phyloP scores from a whole-genome alignment of 176 grass and related monocot species.

The Phragmites australis region DNA sequence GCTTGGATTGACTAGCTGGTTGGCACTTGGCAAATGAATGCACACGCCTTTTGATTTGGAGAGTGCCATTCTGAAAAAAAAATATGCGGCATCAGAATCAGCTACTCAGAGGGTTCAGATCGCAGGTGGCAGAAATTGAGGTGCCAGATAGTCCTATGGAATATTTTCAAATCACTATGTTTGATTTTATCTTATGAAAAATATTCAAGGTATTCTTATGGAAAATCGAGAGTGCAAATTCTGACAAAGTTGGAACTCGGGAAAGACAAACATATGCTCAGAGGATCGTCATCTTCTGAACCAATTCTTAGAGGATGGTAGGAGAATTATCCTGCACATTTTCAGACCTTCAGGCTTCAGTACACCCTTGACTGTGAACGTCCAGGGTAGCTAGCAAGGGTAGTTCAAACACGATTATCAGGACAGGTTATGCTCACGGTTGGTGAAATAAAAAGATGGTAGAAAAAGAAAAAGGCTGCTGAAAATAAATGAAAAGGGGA shows the following conservation, averaged over 20 bases:
- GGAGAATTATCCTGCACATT: not conserved
- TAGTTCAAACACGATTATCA: slow-evolving; percentile 44
- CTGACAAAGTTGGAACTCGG: not conserved
- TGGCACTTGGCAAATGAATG: no score
- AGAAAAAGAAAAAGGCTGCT: not conserved
- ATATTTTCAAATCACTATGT: not conserved
- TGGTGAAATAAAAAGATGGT: slow-evolving; percentile 30
- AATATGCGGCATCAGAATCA: not conserved
- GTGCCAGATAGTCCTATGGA: not conserved
- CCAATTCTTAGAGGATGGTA: not conserved
- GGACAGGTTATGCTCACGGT: slow-evolving; percentile 33
- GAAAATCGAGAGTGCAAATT: not conserved
- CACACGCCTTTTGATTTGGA: not conserved
- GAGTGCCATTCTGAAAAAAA: not conserved
- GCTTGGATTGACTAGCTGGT: not conserved
- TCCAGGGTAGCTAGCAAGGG: not conserved
- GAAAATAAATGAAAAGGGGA: slow-evolving; percentile 11
- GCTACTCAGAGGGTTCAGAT: not conserved
- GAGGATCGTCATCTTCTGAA: not conserved
- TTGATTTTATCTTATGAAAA: not conserved
- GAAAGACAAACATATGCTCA: not conserved
- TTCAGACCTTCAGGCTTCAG: not conserved
- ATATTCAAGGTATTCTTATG: no score
- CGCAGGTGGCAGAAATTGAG: not conserved
- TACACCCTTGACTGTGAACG: not conserved